These are phyloP conservation scores for Gossypium aridum DNA, from an alignment of 441 rosid genomes.

Conservation along the genomic window DNA sequence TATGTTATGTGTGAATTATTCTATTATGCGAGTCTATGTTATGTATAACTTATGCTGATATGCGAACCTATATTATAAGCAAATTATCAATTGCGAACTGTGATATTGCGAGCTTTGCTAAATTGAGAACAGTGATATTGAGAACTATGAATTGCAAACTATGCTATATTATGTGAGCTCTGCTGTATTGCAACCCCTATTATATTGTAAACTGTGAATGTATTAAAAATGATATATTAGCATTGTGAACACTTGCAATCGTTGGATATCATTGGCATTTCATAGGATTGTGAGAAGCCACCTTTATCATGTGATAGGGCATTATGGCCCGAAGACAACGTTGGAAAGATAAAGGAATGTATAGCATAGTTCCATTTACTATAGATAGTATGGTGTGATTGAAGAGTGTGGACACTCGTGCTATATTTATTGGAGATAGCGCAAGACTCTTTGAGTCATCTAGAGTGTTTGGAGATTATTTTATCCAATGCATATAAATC, in stretches of 20 bases:
- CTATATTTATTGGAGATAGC: neutral
- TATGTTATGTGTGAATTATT: too few relatives aligned
- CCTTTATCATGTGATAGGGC: neutral
- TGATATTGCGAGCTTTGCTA: neutral
- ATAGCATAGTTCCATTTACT: too few relatives aligned
- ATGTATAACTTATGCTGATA: neutral
- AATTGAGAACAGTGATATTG: neutral
- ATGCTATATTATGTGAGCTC: neutral
- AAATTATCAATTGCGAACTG: too few relatives aligned
- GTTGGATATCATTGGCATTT: too few relatives aligned
- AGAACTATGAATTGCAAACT: too few relatives aligned
- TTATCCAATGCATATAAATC: neutral
- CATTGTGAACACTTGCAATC: neutral
- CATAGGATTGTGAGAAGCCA: neutral
- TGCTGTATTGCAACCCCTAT: neutral
- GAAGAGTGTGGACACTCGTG: neutral
- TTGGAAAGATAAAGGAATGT: neutral
- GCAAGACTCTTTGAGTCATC: neutral
- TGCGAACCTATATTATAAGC: neutral
- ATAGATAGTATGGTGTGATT: neutral
- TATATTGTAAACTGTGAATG: too few relatives aligned
- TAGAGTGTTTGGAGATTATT: neutral
- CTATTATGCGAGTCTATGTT: neutral
- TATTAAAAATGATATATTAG: neutral
- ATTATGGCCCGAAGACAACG: neutral